phyloP scores from a whole-genome alignment of 2,329 filamentous ascomycete genomes.

The Chaetothyriales sp. region DNA sequence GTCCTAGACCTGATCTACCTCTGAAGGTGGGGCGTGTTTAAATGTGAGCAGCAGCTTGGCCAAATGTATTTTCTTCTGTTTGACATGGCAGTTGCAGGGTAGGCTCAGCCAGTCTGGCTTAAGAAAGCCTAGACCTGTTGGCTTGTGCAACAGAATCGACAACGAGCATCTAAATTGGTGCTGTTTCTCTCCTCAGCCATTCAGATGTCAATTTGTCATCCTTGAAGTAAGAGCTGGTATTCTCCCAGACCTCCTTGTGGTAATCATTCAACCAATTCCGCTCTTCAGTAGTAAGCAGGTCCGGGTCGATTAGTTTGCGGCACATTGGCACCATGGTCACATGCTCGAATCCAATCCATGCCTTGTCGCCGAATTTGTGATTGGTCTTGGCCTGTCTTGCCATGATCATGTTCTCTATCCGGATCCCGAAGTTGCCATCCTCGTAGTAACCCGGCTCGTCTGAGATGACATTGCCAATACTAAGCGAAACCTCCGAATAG shows the following conservation, averaged over 20 bases:
- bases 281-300: conserved; percentile 56
- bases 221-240: conserved; percentile 63
- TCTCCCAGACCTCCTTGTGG: conserved; percentile 63
- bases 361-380: conserved; percentile 81
- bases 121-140: too few species aligned
- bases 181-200: conserved; percentile 66
- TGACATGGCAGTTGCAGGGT: background rate
- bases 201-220: conserved; percentile 53
- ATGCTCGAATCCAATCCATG: conserved; percentile 88
- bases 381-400: conserved; percentile 76
- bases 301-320: conserved; percentile 65
- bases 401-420: conserved; percentile 92
- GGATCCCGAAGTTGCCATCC: conserved; percentile 83
- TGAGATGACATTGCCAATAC: conserved; percentile 86
- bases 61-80: background rate
- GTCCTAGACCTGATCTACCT: background rate
- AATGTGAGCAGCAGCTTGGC: background rate
- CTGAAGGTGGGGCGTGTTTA: background rate
- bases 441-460: conserved; percentile 97
- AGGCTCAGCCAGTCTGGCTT: background rate
- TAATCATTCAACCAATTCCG: conserved; percentile 79
- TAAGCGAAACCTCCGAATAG: conserved; percentile 77
- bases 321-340: conserved; percentile 96
- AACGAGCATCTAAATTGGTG: conserved; percentile 4
- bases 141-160: too few species aligned